phyloP scores from a whole-genome alignment of 306 rosid genomes.

The Cucumis melo region DNA sequence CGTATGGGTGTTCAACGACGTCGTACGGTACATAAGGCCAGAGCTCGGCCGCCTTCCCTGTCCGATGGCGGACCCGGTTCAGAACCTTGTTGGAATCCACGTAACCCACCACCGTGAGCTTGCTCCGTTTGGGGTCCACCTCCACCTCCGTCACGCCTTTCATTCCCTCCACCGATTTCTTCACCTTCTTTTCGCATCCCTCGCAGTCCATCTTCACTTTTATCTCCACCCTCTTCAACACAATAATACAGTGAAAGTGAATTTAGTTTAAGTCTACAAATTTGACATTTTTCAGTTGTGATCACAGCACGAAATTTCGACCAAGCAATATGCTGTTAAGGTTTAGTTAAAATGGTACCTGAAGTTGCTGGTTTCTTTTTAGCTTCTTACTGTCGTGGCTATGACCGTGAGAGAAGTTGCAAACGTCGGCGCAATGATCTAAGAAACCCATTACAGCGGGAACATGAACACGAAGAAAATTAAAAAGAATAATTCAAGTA shows the following conservation, averaged over 20 bases:
- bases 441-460: constrained; percentile 15
- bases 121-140: constrained; percentile 28
- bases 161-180: constrained; percentile 32
- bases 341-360: background rate
- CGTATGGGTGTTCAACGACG: constrained; percentile 35
- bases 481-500: background rate
- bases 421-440: background rate
- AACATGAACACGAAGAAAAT: background rate
- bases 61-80: constrained; percentile 26
- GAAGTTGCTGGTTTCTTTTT: constrained; percentile 15
- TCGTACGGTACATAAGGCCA: constrained; percentile 44
- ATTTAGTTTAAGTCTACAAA: too few relatives aligned
- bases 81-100: constrained; percentile 26
- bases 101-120: constrained; percentile 32
- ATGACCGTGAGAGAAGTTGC: background rate
- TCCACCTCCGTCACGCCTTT: constrained; percentile 31
- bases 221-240: constrained; percentile 24
- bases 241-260: too few relatives aligned
- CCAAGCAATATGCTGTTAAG: too few relatives aligned
- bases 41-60: constrained; percentile 37
- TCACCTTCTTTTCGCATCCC: constrained; percentile 34
- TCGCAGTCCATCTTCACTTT: constrained; percentile 44
- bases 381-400: background rate
- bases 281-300: too few relatives aligned
- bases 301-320: too few relatives aligned